Base-by-base conservation (phyloP, 805 yeast genomes). In the Suhomyces prunicola region DNA sequence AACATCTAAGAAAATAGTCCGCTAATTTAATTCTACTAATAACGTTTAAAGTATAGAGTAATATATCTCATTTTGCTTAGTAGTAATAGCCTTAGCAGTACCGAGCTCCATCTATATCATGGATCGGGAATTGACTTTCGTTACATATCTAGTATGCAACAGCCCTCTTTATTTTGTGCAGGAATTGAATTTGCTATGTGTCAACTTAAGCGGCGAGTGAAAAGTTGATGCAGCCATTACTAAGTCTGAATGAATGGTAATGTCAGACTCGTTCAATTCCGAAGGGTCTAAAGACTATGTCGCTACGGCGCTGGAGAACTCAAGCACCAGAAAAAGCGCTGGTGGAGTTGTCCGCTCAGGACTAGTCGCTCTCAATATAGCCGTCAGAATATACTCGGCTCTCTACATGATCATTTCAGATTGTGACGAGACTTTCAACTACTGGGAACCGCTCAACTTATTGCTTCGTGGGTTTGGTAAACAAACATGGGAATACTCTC, bases 401-500 rank as follows among this genome's bases (percentile, higher is more conserved):
- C 60, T 81, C 54, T 72, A 72, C 60, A 83, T 89, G 66, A 84
- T 90, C 36, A 86, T 93, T 26, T 83, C 94, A 1, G 98, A 92
- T 62, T 92, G 97, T 66, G 97, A 93, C 68, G 98, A 93, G 68
- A 82, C 85, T 0, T 93, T 82, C 79, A 93, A 93, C 65, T 93
- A 89, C 70, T 91, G 97, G 93, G 98, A 93, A 58, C 97, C 98
- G 0, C 73, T 93, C 53, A 92, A 93, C 65, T 76, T 87, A 49
- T 59, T 92, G 35, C 69, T 86, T 0, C 79, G 96, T 58, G 87
- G 87, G 2, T 90, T 90, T 67, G 98, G 97, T 1, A 88, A 91
- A 60, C 91, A 91, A 68, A 92, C 97, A 0, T 92, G 97, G 97
- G 97, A 92, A 65, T 93, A 92, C 67, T 89, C 97, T 0, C 97